phyloP scores from a whole-genome alignment of 768 basidiomycete genomes.

The Trametes coccinea region DNA sequence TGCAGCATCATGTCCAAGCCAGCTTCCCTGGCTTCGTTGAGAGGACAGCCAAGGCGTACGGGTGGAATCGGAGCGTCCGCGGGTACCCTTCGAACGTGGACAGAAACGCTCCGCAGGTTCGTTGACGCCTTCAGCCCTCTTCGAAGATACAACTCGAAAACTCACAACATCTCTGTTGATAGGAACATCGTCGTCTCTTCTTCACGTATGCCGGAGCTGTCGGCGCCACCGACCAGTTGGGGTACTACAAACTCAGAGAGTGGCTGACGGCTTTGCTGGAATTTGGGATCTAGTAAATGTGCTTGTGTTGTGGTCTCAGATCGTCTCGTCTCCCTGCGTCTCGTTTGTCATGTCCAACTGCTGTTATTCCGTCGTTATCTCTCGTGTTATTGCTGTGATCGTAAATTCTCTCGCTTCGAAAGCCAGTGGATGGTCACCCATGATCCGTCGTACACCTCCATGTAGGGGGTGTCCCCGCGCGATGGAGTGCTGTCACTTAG shows the following conservation, averaged over 20 bases:
- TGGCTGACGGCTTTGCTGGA: neutral
- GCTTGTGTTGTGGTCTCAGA: too few species aligned
- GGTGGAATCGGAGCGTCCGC: neutral
- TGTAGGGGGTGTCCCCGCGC: too few species aligned
- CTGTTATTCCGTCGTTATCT: too few species aligned
- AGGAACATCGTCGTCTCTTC: slow-evolving; percentile 6
- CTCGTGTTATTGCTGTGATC: too few species aligned
- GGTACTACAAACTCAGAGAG: neutral
- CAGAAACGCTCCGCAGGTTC: neutral
- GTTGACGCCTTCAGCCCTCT: neutral
- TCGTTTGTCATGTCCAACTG: too few species aligned
- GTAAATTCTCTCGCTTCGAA: too few species aligned
- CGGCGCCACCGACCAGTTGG: neutral
- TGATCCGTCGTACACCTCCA: too few species aligned
- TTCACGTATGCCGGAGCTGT: slow-evolving; percentile 1
- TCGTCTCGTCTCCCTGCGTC: too few species aligned
- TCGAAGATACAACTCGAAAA: too few species aligned
- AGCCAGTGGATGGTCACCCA: too few species aligned
- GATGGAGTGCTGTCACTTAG: too few species aligned
- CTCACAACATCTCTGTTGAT: neutral
- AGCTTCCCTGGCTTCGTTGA: neutral
- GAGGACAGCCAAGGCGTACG: neutral
- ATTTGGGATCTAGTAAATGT: too few species aligned
- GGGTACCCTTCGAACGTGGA: slow-evolving; percentile 1
- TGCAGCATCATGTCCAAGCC: neutral